These are phyloP conservation scores for Lichina pygmaea DNA, from an alignment of 495 filamentous ascomycete genomes.

Conservation along the genomic window DNA sequence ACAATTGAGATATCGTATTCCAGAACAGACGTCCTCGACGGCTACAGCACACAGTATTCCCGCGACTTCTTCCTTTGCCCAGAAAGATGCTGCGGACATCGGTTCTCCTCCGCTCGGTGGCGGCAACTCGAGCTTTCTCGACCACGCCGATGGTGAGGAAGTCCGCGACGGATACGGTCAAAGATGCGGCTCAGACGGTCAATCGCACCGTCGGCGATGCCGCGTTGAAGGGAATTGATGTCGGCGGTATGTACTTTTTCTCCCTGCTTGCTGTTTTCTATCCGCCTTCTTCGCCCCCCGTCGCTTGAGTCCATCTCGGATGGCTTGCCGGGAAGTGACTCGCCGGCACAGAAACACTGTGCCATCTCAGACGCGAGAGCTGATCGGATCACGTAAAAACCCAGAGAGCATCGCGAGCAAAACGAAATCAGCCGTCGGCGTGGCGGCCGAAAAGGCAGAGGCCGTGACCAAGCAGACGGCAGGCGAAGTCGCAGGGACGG, in stretches of 20 bases:
- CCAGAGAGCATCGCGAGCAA: not conserved
- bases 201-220: slow-evolving; percentile 25
- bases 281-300: not conserved
- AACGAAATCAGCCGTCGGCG: not conserved
- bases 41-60: no score
- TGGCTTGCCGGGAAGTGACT: not conserved
- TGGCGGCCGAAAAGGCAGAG: not conserved
- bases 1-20: no score
- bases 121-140: not conserved
- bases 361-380: slow-evolving; percentile 15
- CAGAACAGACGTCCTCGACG: no score
- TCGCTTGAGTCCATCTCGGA: not conserved
- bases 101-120: no score
- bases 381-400: slow-evolving; percentile 8
- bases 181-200: slow-evolving; percentile 27
- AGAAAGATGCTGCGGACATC: no score
- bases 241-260: slow-evolving; percentile 18
- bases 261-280: not conserved
- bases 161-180: slow-evolving; percentile 17
- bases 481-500: slow-evolving; percentile 15
- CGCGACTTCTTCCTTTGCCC: no score
- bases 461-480: not conserved
- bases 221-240: slow-evolving; percentile 33
- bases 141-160: not conserved
- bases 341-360: slow-evolving; percentile 16